Evolutionary conservation across 495 filamentous ascomycete genomes (phyloP), one percentile per base, ranked within the genome.

Genomic region (Trichoderma virens): DNA sequence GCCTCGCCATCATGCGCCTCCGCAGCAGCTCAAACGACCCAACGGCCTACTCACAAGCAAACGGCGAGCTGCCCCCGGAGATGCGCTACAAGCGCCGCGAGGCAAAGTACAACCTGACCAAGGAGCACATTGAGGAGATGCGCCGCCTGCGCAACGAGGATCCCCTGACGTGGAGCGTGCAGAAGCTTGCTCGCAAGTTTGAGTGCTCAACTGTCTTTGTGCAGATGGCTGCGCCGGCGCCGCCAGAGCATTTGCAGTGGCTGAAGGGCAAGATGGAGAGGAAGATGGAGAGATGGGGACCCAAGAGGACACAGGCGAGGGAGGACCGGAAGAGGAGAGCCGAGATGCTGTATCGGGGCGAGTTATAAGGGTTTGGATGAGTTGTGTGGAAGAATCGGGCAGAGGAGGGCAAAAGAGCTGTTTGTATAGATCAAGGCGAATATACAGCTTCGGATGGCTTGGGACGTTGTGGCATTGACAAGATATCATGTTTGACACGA

Each of bases 201-300:
- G 82, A 84, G n/a, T 96, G 92, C 79, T 85, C 83, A 65, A 80
- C 84, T 23, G 76, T 88, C 56, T 96, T 97, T 70, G 83, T 96
- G 64, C 81, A 80, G 62, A 80, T 85, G 72, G 82, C 77, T 71
- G 73, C 72, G 71, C 72, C 73, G 51, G 67, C 75, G 5, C 65
- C 71, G 61, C 60, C 61, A 23, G 76, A 80, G 69, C 76, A 79
- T 71, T 66, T 65, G 56, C 65, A 72, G 20, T 73, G 74, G 67
- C 70, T 76, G 63, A 64, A 74, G 69, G 70, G 68, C 47, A 70
- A 72, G 62, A 68, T 75, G 64, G 86, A 88, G 69, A 82, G 79
- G 18, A 78, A 86, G 28, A 86, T 86, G 77, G 85, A 80, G 61
- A 81, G 82, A 70, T 96, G 91, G 91, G 91, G 92, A 39, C 76